Conservation (phyloP, 129 eudicot species). For the Smallanthus sonchifolius region DNA sequence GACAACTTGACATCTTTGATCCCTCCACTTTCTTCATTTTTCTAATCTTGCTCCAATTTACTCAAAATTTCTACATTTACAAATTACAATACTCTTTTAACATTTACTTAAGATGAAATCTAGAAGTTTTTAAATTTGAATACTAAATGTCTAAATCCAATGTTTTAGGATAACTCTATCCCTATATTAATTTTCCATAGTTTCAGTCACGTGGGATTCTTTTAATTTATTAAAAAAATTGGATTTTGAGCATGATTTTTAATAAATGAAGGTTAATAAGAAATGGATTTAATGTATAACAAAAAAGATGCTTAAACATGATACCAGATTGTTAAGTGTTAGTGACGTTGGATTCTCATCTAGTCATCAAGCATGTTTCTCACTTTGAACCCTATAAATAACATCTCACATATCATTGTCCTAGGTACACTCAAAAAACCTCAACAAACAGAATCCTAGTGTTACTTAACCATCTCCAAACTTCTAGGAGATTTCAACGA, state of each 20-base stretch:
- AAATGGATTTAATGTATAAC: neutral
- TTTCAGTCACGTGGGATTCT: neutral
- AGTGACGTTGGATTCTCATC: slow-evolving; percentile 22
- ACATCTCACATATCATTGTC: slow-evolving; percentile 12
- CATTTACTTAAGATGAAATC: too few species aligned
- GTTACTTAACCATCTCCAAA: slow-evolving; percentile 22
- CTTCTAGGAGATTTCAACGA: slow-evolving; percentile 13
- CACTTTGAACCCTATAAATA: slow-evolving; percentile 31
- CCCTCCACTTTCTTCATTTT: too few species aligned
- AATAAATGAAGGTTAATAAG: neutral
- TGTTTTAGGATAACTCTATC: neutral
- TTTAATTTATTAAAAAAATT: neutral
- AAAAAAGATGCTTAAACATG: neutral
- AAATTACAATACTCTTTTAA: too few species aligned
- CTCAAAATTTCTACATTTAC: too few species aligned
- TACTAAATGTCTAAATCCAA: neutral
- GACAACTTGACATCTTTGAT: too few species aligned
- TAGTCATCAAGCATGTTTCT: neutral
- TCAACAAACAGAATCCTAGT: slow-evolving; percentile 24
- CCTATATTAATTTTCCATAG: neutral
- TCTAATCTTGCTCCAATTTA: too few species aligned
- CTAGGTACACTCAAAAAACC: slow-evolving; percentile 18
- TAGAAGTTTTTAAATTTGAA: too few species aligned
- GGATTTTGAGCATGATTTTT: neutral
- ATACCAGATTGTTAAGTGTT: slow-evolving; percentile 8